Evolutionary conservation across 2,329 filamentous ascomycete species (phyloP), one percentile per base, ranked within the genome.

Genomic region (Colletotrichum sidae): DNA sequence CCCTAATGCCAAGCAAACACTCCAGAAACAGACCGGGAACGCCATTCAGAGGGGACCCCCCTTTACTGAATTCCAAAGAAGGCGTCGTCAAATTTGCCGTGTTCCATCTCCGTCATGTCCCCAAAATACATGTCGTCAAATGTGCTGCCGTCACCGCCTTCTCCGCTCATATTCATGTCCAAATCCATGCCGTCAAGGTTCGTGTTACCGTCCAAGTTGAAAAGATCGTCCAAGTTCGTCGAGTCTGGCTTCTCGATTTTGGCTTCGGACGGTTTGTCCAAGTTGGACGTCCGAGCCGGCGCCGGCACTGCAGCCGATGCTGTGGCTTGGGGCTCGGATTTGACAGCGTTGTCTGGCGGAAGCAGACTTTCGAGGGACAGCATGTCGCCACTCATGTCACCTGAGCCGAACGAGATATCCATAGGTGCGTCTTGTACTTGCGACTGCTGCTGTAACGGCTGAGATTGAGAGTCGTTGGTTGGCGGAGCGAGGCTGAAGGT

Each of bases 71-170:
- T 72, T 7, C 76, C 78, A 68, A 85, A 85, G 65, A 80, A 85
- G 3, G 77, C 74, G 25, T 80, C 75, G 65, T 86, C 83, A 62
- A 83, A 84, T 52, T 83, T 80, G 8, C 77, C 79, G 69, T 82
- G 79, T 57, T 79, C 79, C 69, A 81, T 76, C 55, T 81, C 79
- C 64, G 80, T 80, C 8, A 71, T 78, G 63, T 76, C 77, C 55
- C 77, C 76, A 17, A 81, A 83, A 67, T 81, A 86, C 64, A 86
- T 74, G 65, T 86, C 81, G 65, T 86, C 81, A 67, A 87, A 87
- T 35, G 81, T 82, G 44, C 75, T 79, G 68, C 77, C 75, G 57
- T 78, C 73, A 47, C 76, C 76, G 12, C 74, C 76, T n/a, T 65
- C 58, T 9, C 72, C 74, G 2, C 73, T 70, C 3, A 71, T 72